Conservation (phyloP, 345 rosid species). For the Citrus inodora region DNA sequence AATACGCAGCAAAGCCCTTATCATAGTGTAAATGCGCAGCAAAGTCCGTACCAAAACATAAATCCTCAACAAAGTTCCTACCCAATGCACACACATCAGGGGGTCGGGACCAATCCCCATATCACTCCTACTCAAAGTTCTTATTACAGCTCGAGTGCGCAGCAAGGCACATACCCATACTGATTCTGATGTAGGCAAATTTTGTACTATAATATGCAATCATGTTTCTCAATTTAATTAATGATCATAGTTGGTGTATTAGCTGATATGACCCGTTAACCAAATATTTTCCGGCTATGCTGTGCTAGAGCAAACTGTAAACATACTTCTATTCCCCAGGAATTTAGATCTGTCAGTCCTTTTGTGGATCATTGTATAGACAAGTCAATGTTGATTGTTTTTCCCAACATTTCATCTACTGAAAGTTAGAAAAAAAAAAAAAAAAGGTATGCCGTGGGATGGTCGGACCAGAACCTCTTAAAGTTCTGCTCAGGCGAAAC, state of each 20-base stretch:
- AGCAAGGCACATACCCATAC: constrained; percentile 33
- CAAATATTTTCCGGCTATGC: background rate
- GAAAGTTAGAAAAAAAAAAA: background rate
- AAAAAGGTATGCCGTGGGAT: background rate
- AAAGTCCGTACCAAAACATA: constrained; percentile 13
- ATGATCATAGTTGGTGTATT: background rate
- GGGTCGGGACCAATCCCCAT: constrained; percentile 17
- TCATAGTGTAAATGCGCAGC: constrained; percentile 8
- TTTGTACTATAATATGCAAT: constrained; percentile 25
- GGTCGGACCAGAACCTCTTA: background rate
- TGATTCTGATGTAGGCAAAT: constrained; percentile 16
- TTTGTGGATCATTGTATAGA: background rate
- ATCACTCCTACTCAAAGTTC: constrained; percentile 15
- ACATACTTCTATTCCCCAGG: background rate
- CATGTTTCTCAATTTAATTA: background rate
- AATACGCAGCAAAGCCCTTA: constrained; percentile 12
- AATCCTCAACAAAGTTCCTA: constrained; percentile 26
- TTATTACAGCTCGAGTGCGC: constrained; percentile 17
- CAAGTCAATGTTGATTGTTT: background rate
- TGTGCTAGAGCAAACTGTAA: background rate
- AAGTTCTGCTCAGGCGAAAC: no score
- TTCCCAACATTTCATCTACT: background rate
- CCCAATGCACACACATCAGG: constrained; percentile 13
- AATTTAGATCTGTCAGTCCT: background rate
- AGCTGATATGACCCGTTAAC: background rate